Evolutionary conservation across 73 alveolate genomes (phyloP), one percentile per base, ranked within the genome.

Genomic region (Blepharisma stoltei): DNA sequence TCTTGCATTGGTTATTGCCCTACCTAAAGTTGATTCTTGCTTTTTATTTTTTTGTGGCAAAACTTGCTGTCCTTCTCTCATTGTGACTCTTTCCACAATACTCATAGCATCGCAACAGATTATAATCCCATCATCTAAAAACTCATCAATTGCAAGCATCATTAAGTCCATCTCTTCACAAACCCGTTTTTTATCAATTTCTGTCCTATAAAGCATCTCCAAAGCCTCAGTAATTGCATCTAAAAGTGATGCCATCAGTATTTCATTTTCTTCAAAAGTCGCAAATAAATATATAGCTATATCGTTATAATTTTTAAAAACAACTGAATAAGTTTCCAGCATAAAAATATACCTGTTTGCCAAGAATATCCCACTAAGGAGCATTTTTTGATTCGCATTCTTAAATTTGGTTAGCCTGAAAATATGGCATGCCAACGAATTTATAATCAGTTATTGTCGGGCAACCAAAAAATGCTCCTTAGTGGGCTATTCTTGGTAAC

Each of bases 81-180:
- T 60, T 8, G 23, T n/a, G 2, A 60, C 73, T 60, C 46, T 60
- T 60, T 60, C 73, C 14, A 38, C 45, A 25, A 25, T 60, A 14
- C 46, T 20, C 14, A 11, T n/a, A 2, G 73, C 73, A 25, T 60
- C 73, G 5, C 14, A 60, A 4, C 46, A 14, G 14, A 60, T 2
- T 14, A 60, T 25, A 60, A 20, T 0, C 48, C 73, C 73, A 18
- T 60, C 73, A 14, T 60, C 73, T 8, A 60, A 60, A n/a, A 60
- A 14, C 46, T 60, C 73, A 60, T 60, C 73, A 60, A 60, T 25
- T 14, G 73, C 23, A n/a, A 60, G 73, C 73, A 60, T 14, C 38
- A 60, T n/a, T 25, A 60, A 60, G 38, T 60, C 73, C 73, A 60
- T 60, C 46, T 60, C 73, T 14, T 60, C 73, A 60, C 14, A 8